Percentiles rank a stretch among this genome's conserved stretches.
These are phyloP conservation scores for fission yeast (Schizosaccharomyces pombe) DNA, from an alignment of 805 yeast genomes.

Conservation along the genomic window DNA sequence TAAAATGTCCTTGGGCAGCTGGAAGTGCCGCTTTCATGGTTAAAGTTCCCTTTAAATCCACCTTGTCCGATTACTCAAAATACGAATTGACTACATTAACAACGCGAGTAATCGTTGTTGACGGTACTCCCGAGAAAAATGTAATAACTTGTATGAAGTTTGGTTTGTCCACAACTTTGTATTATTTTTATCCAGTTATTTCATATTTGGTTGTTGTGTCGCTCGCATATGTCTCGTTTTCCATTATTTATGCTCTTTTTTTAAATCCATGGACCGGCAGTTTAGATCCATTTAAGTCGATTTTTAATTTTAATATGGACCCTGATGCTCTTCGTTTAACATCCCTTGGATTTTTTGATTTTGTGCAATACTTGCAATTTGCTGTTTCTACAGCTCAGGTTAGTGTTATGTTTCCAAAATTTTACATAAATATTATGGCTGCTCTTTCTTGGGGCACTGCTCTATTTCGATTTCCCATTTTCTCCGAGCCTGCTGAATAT, in stretches of 20 bases:
- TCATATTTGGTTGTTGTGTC: neutral
- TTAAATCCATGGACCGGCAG: slow-evolving; percentile 34
- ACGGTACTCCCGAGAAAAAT: slow-evolving; percentile 3
- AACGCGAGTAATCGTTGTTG: neutral
- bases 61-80: neutral
- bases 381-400: slow-evolving; percentile 34
- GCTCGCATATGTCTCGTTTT: slow-evolving; percentile 12
- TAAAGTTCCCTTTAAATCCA: neutral
- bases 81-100: neutral
- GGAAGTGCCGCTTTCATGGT: neutral
- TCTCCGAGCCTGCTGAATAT: neutral
- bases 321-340: slow-evolving; percentile 28
- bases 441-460: neutral
- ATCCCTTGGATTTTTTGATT: slow-evolving; percentile 29
- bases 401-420: slow-evolving; percentile 3
- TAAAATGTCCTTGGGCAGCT: slow-evolving; percentile 1
- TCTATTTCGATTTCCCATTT: neutral
- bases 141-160: slow-evolving; percentile 2
- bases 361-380: slow-evolving; percentile 33
- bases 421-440: neutral
- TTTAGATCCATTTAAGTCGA: slow-evolving; percentile 30
- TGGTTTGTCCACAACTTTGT: neutral
- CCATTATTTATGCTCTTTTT: slow-evolving; percentile 18
- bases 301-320: slow-evolving; percentile 33
- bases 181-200: neutral